phyloP scores from a whole-genome alignment of 371 early-diverging fungal genomes.

The Mucor mucedo region DNA sequence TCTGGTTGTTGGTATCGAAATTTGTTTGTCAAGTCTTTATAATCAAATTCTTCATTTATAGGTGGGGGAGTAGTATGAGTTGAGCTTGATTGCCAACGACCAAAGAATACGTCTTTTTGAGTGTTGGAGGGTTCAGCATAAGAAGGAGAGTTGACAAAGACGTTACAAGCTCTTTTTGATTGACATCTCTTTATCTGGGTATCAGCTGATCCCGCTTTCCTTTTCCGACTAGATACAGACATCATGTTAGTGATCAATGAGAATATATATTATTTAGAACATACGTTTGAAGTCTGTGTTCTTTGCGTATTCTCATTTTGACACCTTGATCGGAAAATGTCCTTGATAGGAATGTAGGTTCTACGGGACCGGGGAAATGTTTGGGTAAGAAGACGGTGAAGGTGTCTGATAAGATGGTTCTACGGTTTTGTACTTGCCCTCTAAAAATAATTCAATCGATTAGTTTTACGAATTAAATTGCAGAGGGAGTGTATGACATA shows the following conservation, averaged over 20 bases:
- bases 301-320: slow-evolving; percentile 52
- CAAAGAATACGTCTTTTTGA: slow-evolving; percentile 19
- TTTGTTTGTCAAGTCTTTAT: background rate
- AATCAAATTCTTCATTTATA: background rate
- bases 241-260: slow-evolving; percentile 5
- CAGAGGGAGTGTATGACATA: slow-evolving; percentile 35
- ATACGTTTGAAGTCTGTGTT: slow-evolving; percentile 26
- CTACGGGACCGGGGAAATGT: slow-evolving; percentile 90
- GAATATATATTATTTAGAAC: background rate
- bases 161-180: too few relatives aligned
- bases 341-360: slow-evolving; percentile 53
- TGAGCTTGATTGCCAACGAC: slow-evolving; percentile 21
- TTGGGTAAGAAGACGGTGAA: slow-evolving; percentile 89
- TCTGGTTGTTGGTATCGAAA: background rate
- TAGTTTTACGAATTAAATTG: too few relatives aligned
- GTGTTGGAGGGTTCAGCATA: slow-evolving; percentile 13
- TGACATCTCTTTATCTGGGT: background rate
- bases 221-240: slow-evolving; percentile 13
- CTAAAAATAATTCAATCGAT: slow-evolving; percentile 13
- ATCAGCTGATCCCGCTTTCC: slow-evolving; percentile 1
- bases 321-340: slow-evolving; percentile 58
- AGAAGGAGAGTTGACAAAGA: background rate
- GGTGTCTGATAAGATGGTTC: slow-evolving; percentile 56
- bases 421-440: slow-evolving; percentile 38
- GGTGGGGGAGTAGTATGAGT: background rate